Base-by-base conservation (phyloP, 2,329 filamentous ascomycete species). In the Aspergillaceae sp. region DNA sequence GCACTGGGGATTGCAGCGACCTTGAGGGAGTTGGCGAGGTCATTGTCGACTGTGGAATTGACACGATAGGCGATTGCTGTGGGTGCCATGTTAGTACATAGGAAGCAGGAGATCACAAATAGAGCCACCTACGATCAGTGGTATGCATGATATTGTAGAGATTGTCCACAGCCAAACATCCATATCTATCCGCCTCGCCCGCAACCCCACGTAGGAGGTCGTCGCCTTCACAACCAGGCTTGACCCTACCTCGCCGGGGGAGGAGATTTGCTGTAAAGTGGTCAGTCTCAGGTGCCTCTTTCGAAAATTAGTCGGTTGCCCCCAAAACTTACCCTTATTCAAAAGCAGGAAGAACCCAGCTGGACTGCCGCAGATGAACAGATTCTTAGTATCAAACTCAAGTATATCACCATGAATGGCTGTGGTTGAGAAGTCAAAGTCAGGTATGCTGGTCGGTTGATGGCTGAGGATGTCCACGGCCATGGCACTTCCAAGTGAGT, bases 401-500 rank as follows among this genome's bases (percentile, higher is more conserved):
- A 98, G 94, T 50, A 83, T 76, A 4, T 78, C 69, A 29, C 75
- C 49, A 64, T 78, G 68, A 36, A 68, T 52, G 34, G 61, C 55
- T 5, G 58, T 64, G 8, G 56, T 63, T 7, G 56, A 51, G 44
- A 73, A 64, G 47, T 71, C 62, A 44, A 71, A 63, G 50, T 54
- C 65, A 0, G 86, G 80, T 1, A 86, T 72, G 7, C 67, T 68
- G 0, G 86, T 96, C 3, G 92, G 92, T 63, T 98, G 92, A 42
- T 84, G 82, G 37, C 87, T 94, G 5, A 98, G 74, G 32, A 97
- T 84, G 54, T 98, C 92, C 34, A 96, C 73, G 2, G 90, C 85
- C 87, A 98, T 97, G 35, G 89, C 89, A 55, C 87, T 95, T 7
- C 92, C 92, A 1, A 98, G 77, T 0, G 90, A 96, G 64, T 98